Percentiles rank a stretch among this genome's conserved stretches.
These are phyloP conservation scores for Phascolomyces articulosus DNA, from an alignment of 371 early-diverging fungal genomes.

Conservation along the genomic window DNA sequence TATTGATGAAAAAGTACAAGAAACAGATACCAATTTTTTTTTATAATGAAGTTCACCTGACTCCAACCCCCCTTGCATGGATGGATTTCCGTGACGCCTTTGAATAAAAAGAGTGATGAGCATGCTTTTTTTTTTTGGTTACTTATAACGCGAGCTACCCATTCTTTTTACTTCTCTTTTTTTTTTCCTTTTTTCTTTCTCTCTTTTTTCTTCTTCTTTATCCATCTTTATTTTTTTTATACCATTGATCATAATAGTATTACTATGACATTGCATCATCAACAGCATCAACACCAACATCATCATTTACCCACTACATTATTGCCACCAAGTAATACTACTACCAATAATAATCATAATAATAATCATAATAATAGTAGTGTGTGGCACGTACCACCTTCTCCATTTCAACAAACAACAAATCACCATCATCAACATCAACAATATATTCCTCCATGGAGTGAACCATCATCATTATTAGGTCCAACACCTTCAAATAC, in stretches of 20 bases:
- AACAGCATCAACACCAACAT: background rate
- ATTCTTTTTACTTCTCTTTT: conserved; percentile 1
- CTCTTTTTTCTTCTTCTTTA: background rate
- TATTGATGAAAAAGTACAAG: no score
- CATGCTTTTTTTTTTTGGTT: background rate
- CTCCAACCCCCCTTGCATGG: conserved; percentile 8
- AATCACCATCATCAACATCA: background rate
- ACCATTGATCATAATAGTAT: background rate
- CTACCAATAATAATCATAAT: no score
- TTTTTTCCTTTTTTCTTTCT: background rate
- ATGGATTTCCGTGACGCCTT: conserved; percentile 2
- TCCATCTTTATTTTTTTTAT: background rate
- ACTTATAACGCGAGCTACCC: background rate
- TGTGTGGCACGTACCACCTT: background rate
- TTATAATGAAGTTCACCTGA: conserved; percentile 10
- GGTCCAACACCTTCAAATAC: background rate
- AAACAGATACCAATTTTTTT: no score
- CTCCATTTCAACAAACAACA: background rate
- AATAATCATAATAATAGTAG: background rate
- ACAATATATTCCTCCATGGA: background rate
- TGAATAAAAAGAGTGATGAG: background rate
- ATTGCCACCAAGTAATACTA: background rate
- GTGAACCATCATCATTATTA: background rate
- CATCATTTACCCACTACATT: background rate
- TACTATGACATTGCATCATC: background rate